These are phyloP conservation scores for Dianthus caryophyllus DNA, from an alignment of 148 eudicot genomes.

Conservation along the genomic window DNA sequence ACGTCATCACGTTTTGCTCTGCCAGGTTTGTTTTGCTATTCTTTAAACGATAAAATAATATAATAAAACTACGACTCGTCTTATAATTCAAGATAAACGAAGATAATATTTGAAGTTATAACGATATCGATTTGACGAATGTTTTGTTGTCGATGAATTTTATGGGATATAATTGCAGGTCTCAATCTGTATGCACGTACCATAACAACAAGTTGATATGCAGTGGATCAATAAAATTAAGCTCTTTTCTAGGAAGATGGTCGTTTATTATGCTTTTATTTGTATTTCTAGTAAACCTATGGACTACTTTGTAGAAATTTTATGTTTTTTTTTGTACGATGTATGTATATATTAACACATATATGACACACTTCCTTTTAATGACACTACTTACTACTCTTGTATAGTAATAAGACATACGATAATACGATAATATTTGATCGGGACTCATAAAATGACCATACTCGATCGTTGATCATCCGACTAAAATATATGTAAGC, in stretches of 20 bases:
- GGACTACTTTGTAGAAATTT: constrained; percentile 2
- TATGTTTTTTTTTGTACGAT: constrained; percentile 2
- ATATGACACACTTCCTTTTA: too few relatives aligned
- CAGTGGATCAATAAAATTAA: constrained; percentile 33
- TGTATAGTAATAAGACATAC: too few relatives aligned
- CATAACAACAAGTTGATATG: constrained; percentile 54
- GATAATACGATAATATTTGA: too few relatives aligned
- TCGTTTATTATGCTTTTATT: constrained; percentile 27
- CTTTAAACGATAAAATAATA: too few relatives aligned
- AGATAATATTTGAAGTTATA: not conserved
- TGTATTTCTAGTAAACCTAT: constrained; percentile 16
- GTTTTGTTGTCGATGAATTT: not conserved
- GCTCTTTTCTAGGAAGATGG: constrained; percentile 26
- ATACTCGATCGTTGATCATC: too few relatives aligned
- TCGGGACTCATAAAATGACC: too few relatives aligned
- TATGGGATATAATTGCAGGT: constrained; percentile 29
- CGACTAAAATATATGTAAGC: too few relatives aligned
- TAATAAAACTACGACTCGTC: too few relatives aligned
- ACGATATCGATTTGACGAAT: not conserved
- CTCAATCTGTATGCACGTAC: constrained; percentile 49
- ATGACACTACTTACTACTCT: too few relatives aligned
- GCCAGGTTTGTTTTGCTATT: constrained; percentile 33
- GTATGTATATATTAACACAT: not conserved
- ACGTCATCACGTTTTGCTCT: constrained; percentile 63
- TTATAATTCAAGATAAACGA: too few relatives aligned